phyloP scores from a whole-genome alignment of 352 stramenopile genomes.

The Pythium phragmiticola region DNA sequence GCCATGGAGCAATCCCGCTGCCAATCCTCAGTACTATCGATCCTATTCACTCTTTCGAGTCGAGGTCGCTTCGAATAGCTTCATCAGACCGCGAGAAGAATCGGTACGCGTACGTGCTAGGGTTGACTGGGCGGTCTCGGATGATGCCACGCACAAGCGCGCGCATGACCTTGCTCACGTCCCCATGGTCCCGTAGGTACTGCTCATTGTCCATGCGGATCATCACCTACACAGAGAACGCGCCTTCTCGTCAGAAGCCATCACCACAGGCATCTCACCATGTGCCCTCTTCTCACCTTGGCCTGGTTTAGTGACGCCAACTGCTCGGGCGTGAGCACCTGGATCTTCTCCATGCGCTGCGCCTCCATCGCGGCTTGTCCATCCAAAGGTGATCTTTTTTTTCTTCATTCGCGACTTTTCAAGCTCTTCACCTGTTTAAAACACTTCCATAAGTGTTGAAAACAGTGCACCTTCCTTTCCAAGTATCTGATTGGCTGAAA shows the following conservation, averaged over 20 bases:
- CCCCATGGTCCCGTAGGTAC: slow-evolving; percentile 64
- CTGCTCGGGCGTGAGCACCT: slow-evolving; percentile 63
- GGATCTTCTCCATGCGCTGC: slow-evolving; percentile 40
- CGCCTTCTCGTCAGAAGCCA: background rate
- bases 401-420: slow-evolving; percentile 3
- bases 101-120: slow-evolving; percentile 49
- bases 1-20: background rate
- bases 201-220: slow-evolving; percentile 82
- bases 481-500: slow-evolving; percentile 18
- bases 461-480: background rate
- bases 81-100: slow-evolving; percentile 49
- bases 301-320: slow-evolving; percentile 64
- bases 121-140: slow-evolving; percentile 46
- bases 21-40: too few species aligned
- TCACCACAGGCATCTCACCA: background rate
- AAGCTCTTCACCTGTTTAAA: slow-evolving; percentile 13
- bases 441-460: slow-evolving; percentile 11
- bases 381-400: too few species aligned
- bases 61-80: slow-evolving; percentile 41
- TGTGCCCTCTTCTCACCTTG: slow-evolving; percentile 35
- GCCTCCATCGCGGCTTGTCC: background rate
- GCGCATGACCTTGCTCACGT: slow-evolving; percentile 57
- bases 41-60: slow-evolving; percentile 40
- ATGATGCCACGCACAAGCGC: slow-evolving; percentile 58
- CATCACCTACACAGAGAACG: slow-evolving; percentile 41